Percentiles rank a stretch among this genome's conserved stretches.
Evolutionary conservation across 805 yeast species (phyloP).

Genomic region (Yamadazyma sp.): DNA sequence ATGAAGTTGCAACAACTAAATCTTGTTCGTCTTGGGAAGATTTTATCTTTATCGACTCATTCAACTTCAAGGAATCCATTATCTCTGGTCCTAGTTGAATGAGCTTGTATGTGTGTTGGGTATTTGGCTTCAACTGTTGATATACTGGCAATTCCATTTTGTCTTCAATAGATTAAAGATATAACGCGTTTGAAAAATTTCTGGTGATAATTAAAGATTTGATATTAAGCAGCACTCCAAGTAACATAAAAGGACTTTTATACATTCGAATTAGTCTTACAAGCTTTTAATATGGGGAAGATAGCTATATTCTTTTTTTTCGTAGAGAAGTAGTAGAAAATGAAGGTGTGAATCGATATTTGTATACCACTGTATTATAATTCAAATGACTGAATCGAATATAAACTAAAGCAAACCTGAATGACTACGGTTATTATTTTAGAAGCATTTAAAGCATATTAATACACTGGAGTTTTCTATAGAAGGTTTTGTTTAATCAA

Average conservation of each 20-base stretch:
- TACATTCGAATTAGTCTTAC: too few relatives aligned
- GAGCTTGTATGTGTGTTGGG: conserved; percentile 37
- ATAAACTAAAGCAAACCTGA: too few relatives aligned
- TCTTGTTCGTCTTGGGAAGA: conserved; percentile 28
- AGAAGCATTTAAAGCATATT: neutral
- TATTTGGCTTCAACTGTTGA: conserved; percentile 6
- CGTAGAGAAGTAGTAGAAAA: neutral
- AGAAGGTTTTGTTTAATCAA: too few relatives aligned
- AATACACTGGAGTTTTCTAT: too few relatives aligned
- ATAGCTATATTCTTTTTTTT: too few relatives aligned
- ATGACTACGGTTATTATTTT: too few relatives aligned
- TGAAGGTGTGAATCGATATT: neutral
- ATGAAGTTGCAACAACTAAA: conserved; percentile 58
- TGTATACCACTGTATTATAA: too few relatives aligned
- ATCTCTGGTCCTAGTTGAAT: conserved; percentile 54
- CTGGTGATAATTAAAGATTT: too few relatives aligned
- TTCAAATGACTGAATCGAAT: too few relatives aligned
- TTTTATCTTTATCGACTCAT: conserved; percentile 32
- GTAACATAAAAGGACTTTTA: too few relatives aligned
- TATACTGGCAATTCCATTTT: conserved; percentile 3
- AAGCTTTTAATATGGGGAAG: too few relatives aligned
- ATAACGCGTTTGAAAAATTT: neutral
- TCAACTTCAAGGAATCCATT: conserved; percentile 29
- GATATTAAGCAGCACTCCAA: too few relatives aligned
- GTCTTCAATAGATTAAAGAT: neutral